Evolutionary conservation across 495 filamentous ascomycete genomes (phyloP), one percentile per base, ranked within the genome.

Genomic region (Penicillium lividum): DNA sequence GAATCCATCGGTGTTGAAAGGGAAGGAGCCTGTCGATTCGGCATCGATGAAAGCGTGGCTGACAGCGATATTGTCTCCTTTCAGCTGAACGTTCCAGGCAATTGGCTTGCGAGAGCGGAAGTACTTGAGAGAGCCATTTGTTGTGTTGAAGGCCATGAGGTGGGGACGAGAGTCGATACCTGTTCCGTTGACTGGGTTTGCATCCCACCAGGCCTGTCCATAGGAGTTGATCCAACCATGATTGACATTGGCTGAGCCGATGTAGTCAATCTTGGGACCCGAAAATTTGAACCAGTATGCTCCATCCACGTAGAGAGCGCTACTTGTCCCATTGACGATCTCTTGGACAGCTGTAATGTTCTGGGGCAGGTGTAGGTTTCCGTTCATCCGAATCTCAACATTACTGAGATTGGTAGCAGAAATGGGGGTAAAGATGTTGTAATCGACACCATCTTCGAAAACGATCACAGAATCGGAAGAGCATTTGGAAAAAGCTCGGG

Each of bases 1-100:
- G 47, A 77, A 77, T 16, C 69, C 74, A 47, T 77, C 72, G 2
- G 76, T 79, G 57, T 79, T 79, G 67, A 78, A 79, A 3, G 73
- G 74, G 58, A 79, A 78, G 10, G 65, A 63, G 43, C 66, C 66
- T 0, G 69, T 73, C 16, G 72, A 76, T 34, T 63, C 61, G n/a
- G 75, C 74, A 55, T 79, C 75, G 31, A 78, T 71, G 43, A 77
- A 68, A 50, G 71, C 67, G 46, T 76, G 66, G 40, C 48, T 64
- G 40, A 79, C 69, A 5, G 61, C 60, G 38, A 78, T 73, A 48
- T 78, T 64, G 16, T 64, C 51, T 31, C 76, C 76, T 22, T 60
- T 58, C 3, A 79, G 54, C 31, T 72, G 64, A 1, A 79, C 66
- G 53, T 73, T 75, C 73, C 75, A 77, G 9, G 75, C 75, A 54